Evolutionary conservation across 2,329 filamentous ascomycete genomes (phyloP), one percentile per base, ranked within the genome.

Genomic region (Pestalotiopsis sp.): DNA sequence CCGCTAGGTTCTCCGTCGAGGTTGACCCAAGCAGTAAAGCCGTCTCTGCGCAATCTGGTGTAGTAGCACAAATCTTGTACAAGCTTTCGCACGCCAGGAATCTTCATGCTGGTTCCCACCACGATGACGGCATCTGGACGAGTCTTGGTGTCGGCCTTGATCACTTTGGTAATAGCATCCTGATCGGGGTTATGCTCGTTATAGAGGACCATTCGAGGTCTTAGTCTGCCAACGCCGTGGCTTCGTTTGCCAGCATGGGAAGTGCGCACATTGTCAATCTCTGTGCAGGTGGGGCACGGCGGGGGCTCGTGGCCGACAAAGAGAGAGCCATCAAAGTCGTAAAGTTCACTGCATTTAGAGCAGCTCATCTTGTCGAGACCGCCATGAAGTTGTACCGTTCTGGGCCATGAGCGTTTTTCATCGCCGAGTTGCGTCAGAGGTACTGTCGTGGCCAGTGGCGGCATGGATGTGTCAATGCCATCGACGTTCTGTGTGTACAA

Each of bases 401-500:
- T 90, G 2, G 96, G 96, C 96, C 96, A 99, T 17, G 95, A 95
- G 0, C 91, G 94, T 78, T 96, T 97, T 72, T 88, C 73, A 70
- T 91, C 91, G 0, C 90, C 94, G 78, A 96, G 97, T 72, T 88
- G 73, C 70, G 91, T 91, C 13, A 99, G 85, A 1, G 96, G 96
- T 1, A 97, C 90, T 65, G 88, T 87, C 0, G 96, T 98, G 31
- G 88, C 86, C 9, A 99, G 84, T 2, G 95, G 95, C 61, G 90
- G 84, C 79, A 99, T 87, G 7, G 90, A 88, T 0, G 93, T 96
- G 75, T 99, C 96, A 72, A 99, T 92, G 69, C 95, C 94, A 81
- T 99, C 96, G 41, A 99, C 95, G 74, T 99, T 99, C 78, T 99
- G 96, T 2, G 93, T 95, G 80, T 99, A 99, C 6, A 99, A 87